Conservation (phyloP, 768 basidiomycete genomes). For the Daedaleopsis sinensis region DNA sequence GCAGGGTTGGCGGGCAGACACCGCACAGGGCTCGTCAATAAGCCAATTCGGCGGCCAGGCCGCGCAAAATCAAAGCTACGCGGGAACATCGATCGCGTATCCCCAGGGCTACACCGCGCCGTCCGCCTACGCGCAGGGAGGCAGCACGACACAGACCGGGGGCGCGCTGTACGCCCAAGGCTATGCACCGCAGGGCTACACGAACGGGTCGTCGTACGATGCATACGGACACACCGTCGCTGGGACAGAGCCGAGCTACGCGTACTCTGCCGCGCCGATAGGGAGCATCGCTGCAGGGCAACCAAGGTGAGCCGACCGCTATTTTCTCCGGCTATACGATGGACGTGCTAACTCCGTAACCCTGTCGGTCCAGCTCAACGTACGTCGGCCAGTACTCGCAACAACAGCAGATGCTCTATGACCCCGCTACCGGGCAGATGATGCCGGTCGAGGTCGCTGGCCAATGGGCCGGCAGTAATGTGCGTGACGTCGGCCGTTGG, state of each 20-base stretch:
- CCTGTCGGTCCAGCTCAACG: not conserved
- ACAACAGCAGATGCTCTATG: conserved; percentile 14
- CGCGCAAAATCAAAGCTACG: not conserved
- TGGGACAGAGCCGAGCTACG: conserved; percentile 9
- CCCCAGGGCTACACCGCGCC: conserved; percentile 4
- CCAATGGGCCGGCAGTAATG: conserved; percentile 11
- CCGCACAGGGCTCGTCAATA: not conserved
- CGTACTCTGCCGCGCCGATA: conserved; percentile 12
- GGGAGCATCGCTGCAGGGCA: not conserved
- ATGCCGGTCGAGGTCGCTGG: conserved; percentile 9
- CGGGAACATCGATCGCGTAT: conserved; percentile 8
- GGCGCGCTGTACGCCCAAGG: conserved; percentile 9
- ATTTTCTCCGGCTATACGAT: not conserved
- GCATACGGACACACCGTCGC: conserved; percentile 11
- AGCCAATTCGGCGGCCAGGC: not conserved
- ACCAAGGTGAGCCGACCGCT: no score
- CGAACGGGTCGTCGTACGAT: conserved; percentile 10
- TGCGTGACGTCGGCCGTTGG: conserved; percentile 5
- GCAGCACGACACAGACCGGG: not conserved
- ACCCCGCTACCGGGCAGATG: conserved; percentile 13
- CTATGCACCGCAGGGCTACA: conserved; percentile 13
- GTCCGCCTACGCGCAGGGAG: conserved; percentile 1
- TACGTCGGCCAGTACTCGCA: conserved; percentile 7
- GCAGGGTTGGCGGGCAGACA: conserved; percentile 10
- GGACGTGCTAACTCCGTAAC: conserved; percentile 1